Evolutionary conservation across 495 filamentous ascomycete genomes (phyloP).

Genomic region (Aspergillus panamensis): DNA sequence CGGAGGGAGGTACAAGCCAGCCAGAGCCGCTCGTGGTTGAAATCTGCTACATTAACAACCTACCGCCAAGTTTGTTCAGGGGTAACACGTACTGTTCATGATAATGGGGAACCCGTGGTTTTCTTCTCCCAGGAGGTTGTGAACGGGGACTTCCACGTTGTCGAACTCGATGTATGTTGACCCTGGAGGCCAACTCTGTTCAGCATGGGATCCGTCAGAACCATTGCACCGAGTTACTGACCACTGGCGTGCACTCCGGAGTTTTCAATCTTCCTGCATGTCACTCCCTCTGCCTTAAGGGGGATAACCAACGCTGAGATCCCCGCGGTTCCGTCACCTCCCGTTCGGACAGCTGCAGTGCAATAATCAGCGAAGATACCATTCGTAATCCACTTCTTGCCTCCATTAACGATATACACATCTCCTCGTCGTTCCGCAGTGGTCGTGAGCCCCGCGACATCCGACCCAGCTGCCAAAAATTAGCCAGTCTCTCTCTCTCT

Average conservation of each 20-base stretch:
- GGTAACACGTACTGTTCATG: constrained; percentile 31
- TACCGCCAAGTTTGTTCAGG: not conserved
- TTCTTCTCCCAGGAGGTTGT: constrained; percentile 34
- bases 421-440: constrained; percentile 39
- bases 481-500: no score
- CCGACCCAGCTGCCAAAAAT: constrained; percentile 32
- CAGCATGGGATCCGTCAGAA: constrained; percentile 18
- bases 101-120: constrained; percentile 42
- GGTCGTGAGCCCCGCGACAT: constrained; percentile 48
- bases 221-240: constrained; percentile 28
- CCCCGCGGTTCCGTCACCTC: constrained; percentile 37
- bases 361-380: constrained; percentile 45
- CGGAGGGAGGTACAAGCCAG: constrained; percentile 34
- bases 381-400: constrained; percentile 53
- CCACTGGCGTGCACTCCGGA: constrained; percentile 48
- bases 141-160: constrained; percentile 33
- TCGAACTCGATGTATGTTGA: constrained; percentile 41
- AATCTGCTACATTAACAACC: constrained; percentile 21
- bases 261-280: constrained; percentile 71
- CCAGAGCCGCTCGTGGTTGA: constrained; percentile 40
- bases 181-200: constrained; percentile 12
- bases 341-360: constrained; percentile 49
- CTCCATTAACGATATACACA: constrained; percentile 48
- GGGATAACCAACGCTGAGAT: constrained; percentile 47
- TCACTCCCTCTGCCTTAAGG: constrained; percentile 37